Conservation (phyloP, 495 filamentous ascomycete genomes). For the Usnea hakonensis region DNA sequence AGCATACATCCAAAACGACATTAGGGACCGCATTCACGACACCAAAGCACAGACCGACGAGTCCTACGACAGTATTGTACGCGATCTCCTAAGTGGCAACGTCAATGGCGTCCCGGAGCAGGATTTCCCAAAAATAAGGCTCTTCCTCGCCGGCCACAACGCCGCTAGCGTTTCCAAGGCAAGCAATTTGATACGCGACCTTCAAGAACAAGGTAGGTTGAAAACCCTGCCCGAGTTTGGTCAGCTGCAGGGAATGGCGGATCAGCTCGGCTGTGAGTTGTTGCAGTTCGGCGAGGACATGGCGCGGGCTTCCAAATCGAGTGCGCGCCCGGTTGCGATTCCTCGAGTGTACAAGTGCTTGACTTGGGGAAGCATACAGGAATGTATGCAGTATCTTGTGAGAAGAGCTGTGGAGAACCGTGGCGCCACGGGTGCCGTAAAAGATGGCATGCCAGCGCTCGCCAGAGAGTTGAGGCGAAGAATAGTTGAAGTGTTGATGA, state of each 20-base stretch:
- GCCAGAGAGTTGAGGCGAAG: slow-evolving; percentile 9
- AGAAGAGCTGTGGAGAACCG: slow-evolving; percentile 34
- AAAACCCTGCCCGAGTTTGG: slow-evolving; percentile 36
- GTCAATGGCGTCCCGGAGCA: not conserved
- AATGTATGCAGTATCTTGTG: slow-evolving; percentile 35
- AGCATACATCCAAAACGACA: slow-evolving; percentile 37
- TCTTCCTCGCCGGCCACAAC: not conserved
- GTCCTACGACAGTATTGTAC: slow-evolving; percentile 36
- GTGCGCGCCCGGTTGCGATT: slow-evolving; percentile 16
- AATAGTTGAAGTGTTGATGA: slow-evolving; percentile 8
- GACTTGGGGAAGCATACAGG: slow-evolving; percentile 32
- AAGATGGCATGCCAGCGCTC: slow-evolving; percentile 12
- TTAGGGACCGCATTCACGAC: slow-evolving; percentile 34
- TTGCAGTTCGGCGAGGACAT: slow-evolving; percentile 18
- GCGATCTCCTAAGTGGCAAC: slow-evolving; percentile 27
- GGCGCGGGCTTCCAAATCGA: not conserved
- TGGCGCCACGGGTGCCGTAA: slow-evolving; percentile 22
- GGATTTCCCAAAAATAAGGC: not conserved
- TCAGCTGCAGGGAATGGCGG: slow-evolving; percentile 29
- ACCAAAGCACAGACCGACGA: slow-evolving; percentile 37
- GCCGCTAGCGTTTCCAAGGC: not conserved
- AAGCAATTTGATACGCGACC: not conserved
- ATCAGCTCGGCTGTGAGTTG: slow-evolving; percentile 32
- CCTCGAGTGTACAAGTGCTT: slow-evolving; percentile 35
- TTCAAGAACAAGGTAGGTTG: slow-evolving; percentile 19